Base-by-base conservation (phyloP, 1,284 basidiomycete genomes). In the Sporisorium graminicola region DNA sequence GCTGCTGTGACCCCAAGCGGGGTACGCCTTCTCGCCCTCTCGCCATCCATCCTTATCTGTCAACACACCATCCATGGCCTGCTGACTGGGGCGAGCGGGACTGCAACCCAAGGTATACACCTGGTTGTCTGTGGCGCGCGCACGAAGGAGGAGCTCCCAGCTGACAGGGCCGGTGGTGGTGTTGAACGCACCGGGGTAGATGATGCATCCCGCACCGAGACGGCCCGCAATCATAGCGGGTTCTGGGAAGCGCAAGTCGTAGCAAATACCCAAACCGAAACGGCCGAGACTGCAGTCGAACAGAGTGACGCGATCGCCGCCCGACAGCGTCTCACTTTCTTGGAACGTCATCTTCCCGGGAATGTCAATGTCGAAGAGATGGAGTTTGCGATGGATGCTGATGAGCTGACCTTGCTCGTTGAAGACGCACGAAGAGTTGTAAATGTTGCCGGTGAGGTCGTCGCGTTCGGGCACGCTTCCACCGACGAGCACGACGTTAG, bases 291-390 rank as follows among this genome's bases (percentile, higher is more conserved):
- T 93, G 13, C 96, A 95, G 78, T 97, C 94, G 82, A 99, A 95
- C 58, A 90, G 91, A 70, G 92, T 96, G 62, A 92, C 86, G 5
- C 88, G 89, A 18, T 87, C 90, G 4, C 97, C 97, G 5, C 91
- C 92, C 0, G 92, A 93, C 54, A 99, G 88, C 0, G 93, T 94
- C 85, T 97, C 93, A 84, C 94, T 97, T 88, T 99, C 97, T 92
- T 97, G 96, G 90, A 99, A 99, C 5, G 88, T 94, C 86, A 99
- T 98, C 86, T 94, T 92, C 20, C 96, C 96, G 0, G 95, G 95
- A 61, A 98, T 96, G 85, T 99, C 94, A 71, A 99, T 98, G 86
- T 99, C 96, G 84, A 99, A 99, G 10, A 99, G 88, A 84, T 99
- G 97, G 1, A 99, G 90, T 86, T 99, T 98, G 59, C 96, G 91